phyloP scores from a whole-genome alignment of 257 asterid genomes.

The Misopates orontium region DNA sequence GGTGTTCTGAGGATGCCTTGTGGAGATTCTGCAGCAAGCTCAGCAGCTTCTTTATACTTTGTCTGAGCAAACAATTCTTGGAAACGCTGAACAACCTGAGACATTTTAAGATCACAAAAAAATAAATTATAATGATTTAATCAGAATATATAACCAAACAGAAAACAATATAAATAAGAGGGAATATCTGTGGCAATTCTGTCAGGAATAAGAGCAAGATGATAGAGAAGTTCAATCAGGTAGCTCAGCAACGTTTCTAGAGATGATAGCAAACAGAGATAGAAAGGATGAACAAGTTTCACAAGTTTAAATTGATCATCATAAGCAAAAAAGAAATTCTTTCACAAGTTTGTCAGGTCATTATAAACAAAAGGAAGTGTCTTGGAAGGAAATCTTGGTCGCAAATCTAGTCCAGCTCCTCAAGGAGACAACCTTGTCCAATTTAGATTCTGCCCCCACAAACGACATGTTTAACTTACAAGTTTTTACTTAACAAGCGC shows the following conservation, averaged over 20 bases:
- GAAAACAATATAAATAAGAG: background rate
- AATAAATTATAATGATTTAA: background rate
- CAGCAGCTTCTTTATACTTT: slow-evolving; percentile 99
- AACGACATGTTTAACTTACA: slow-evolving; percentile 12
- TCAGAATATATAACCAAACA: background rate
- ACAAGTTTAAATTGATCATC: background rate
- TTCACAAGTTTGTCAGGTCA: slow-evolving; percentile 1
- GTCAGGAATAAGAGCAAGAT: background rate
- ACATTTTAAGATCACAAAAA: slow-evolving; percentile 27
- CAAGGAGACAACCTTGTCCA: slow-evolving; percentile 9
- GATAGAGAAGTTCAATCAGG: background rate
- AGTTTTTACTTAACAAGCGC: slow-evolving; percentile 23
- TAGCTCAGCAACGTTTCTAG: background rate
- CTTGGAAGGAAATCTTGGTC: background rate
- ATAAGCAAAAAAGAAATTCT: slow-evolving; percentile 1
- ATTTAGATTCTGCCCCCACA: slow-evolving; percentile 9
- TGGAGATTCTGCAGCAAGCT: slow-evolving; percentile 99
- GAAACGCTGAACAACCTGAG: slow-evolving; percentile 95
- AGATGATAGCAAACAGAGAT: slow-evolving; percentile 19
- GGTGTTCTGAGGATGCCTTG: slow-evolving; percentile 98
- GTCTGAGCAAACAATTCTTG: slow-evolving; percentile 99
- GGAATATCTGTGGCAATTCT: background rate
- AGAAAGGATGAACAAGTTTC: background rate
- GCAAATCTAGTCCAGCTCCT: background rate
- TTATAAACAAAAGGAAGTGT: background rate